A percentile compares a stretch with the other conserved stretches of the same genome.
phyloP scores from a whole-genome alignment of 805 yeast species.

The Zygotorulaspora chibaensis region DNA sequence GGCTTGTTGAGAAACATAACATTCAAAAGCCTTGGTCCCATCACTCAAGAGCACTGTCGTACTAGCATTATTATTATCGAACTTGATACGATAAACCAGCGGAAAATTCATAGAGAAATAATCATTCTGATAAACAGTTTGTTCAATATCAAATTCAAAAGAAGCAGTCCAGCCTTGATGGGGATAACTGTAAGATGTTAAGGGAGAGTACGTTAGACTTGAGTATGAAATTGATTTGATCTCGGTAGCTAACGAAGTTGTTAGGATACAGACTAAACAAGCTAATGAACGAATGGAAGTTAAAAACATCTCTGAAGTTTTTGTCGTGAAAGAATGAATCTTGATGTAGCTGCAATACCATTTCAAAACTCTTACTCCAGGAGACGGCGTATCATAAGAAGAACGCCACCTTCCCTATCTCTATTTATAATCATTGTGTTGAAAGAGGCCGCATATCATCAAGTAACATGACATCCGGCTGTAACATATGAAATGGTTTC shows the following conservation, averaged over 20 bases:
- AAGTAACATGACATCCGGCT: no score
- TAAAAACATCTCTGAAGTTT: background rate
- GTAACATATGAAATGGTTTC: no score
- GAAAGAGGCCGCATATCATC: no score
- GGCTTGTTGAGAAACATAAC: slow-evolving; percentile 36
- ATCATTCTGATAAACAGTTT: slow-evolving; percentile 24
- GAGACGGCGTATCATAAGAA: no score
- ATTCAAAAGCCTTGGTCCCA: slow-evolving; percentile 29
- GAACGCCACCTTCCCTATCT: no score
- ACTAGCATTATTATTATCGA: slow-evolving; percentile 21
- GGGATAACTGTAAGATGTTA: slow-evolving; percentile 22
- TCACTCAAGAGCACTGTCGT: slow-evolving; percentile 21
- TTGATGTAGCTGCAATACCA: no score
- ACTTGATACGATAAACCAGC: slow-evolving; percentile 35
- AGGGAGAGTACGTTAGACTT: slow-evolving; percentile 13
- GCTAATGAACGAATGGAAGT: slow-evolving; percentile 10
- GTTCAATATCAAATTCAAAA: slow-evolving; percentile 26
- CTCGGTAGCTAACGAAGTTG: slow-evolving; percentile 11
- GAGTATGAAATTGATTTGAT: slow-evolving; percentile 15
- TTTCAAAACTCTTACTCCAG: no score
- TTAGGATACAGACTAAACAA: background rate
- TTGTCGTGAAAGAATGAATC: background rate
- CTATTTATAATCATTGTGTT: no score
- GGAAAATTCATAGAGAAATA: slow-evolving; percentile 29
- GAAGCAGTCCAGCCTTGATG: slow-evolving; percentile 35